Conservation (phyloP, 257 asterid species). For the Craterostigma plantagineum region DNA sequence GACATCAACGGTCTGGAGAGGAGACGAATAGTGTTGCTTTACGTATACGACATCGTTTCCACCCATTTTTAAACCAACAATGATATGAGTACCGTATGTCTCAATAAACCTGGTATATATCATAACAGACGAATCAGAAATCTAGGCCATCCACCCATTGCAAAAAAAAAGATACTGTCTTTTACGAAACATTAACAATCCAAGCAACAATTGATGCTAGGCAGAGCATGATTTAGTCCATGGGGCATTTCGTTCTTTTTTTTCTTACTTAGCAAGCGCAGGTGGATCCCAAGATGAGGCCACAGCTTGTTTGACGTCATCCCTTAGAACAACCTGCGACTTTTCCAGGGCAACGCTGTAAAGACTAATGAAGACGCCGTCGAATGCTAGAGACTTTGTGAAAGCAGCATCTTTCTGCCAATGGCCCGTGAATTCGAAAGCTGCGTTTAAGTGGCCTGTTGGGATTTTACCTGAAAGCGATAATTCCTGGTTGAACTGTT, state of each 20-base stretch:
- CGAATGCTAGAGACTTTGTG: slow-evolving; percentile 67
- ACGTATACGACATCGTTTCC: slow-evolving; percentile 81
- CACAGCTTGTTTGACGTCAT: slow-evolving; percentile 57
- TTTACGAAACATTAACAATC: slow-evolving; percentile 4
- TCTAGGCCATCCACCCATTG: slow-evolving; percentile 4
- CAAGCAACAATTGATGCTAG: no score
- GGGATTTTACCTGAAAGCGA: slow-evolving; percentile 67
- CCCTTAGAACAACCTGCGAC: slow-evolving; percentile 40
- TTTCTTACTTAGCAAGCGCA: slow-evolving; percentile 51
- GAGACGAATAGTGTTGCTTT: slow-evolving; percentile 89
- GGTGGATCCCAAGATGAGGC: slow-evolving; percentile 79
- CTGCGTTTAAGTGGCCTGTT: slow-evolving; percentile 68
- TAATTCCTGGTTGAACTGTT: slow-evolving; percentile 73
- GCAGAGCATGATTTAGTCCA: no score
- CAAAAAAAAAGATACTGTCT: not conserved
- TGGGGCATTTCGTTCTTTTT: slow-evolving; percentile 3
- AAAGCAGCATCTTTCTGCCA: slow-evolving; percentile 86
- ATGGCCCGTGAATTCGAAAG: slow-evolving; percentile 55
- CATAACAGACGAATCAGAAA: not conserved
- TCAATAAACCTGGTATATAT: slow-evolving; percentile 47
- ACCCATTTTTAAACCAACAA: slow-evolving; percentile 93
- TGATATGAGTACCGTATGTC: slow-evolving; percentile 62
- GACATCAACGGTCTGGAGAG: slow-evolving; percentile 72
- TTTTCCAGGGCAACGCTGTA: slow-evolving; percentile 63
- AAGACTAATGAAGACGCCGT: slow-evolving; percentile 52